Base-by-base conservation (phyloP, 345 rosid genomes). In the Salix arbutifolia region DNA sequence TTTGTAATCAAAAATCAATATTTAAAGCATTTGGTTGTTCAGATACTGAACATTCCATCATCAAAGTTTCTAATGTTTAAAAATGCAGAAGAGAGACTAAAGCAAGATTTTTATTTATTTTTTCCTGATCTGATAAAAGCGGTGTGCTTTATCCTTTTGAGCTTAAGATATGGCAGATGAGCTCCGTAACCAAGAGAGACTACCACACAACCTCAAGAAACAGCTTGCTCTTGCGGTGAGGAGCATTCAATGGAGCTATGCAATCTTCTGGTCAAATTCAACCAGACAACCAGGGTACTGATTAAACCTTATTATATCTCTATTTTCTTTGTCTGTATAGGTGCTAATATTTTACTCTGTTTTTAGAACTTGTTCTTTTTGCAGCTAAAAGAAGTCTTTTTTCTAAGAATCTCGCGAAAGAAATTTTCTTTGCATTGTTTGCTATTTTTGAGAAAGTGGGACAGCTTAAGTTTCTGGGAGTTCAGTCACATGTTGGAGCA, bases 241-340 rank as follows among this genome's bases (percentile, higher is more conserved):
- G 73, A 92, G 82, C 79, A 88, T 89, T 73, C 97, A 91, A 56
- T 94, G 98, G 98, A 91, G 97, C 85, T 94, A 91, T 77, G 97
- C 90, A 81, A 91, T 94, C 71, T 94, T 92, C 81, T 96, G 99
- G 99, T 90, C 98, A 76, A 78, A 83, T 79, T 91, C 99, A 68
- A 72, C 90, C 66, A 77, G 81, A 74, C 92, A 92, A 67, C 94
- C 89, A 74, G 97, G 97, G 99, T 96, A 90, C 72, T 12, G 9
- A 52, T 58, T 42, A n/a, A 28, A 76, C 74, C 50, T 21, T 33
- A 26, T 26, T 52, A 11, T 58, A 53, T 21, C 50, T 75, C 69
- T 48, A 26, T 23, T 65, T 78, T 65, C 53, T 1, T 69, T 42
- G 42, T 33, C n/a, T 4, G 68, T 40, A 7, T 64, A 74, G 70